Percentiles rank a stretch among this genome's conserved stretches.
phyloP scores from a whole-genome alignment of 306 rosid species.

The Trifolium fragiferum region DNA sequence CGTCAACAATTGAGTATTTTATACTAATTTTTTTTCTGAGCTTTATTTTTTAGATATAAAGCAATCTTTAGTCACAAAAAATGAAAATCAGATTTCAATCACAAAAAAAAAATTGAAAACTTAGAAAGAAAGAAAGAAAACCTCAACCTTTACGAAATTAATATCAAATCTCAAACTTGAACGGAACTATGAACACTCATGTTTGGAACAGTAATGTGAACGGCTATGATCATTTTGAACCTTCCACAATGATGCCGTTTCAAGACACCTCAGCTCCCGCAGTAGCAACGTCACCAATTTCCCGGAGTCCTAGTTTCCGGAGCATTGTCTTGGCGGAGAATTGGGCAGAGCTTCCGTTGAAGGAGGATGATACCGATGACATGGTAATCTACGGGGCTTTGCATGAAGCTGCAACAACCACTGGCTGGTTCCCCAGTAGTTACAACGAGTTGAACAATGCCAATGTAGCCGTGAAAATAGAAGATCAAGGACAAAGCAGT shows the following conservation, averaged over 20 bases:
- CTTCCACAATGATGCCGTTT: not conserved
- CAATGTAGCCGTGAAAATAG: not conserved
- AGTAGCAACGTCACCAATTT: not conserved
- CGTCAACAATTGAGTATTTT: constrained; percentile 13
- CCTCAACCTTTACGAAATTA: not conserved
- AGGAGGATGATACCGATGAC: constrained; percentile 48
- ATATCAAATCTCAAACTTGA: constrained; percentile 1
- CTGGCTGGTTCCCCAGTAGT: constrained; percentile 36
- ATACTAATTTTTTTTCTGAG: not conserved
- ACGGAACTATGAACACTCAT: constrained; percentile 30
- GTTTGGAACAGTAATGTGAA: constrained; percentile 3
- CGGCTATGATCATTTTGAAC: not conserved
- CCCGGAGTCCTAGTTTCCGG: constrained; percentile 16
- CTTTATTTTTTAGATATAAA: not conserved
- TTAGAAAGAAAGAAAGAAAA: not conserved
- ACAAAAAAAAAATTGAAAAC: not conserved
- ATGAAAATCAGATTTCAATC: not conserved
- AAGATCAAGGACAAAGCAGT: not conserved
- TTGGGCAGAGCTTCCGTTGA: constrained; percentile 46
- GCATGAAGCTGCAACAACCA: constrained; percentile 41
- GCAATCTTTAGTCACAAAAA: too few species aligned
- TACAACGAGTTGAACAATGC: not conserved
- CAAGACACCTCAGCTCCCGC: not conserved
- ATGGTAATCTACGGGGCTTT: constrained; percentile 45
- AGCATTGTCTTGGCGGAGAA: constrained; percentile 41